Percentiles rank a stretch among this genome's conserved stretches.
Evolutionary conservation across 768 basidiomycete genomes (phyloP).

Genomic region (Amanita pallidorosea): DNA sequence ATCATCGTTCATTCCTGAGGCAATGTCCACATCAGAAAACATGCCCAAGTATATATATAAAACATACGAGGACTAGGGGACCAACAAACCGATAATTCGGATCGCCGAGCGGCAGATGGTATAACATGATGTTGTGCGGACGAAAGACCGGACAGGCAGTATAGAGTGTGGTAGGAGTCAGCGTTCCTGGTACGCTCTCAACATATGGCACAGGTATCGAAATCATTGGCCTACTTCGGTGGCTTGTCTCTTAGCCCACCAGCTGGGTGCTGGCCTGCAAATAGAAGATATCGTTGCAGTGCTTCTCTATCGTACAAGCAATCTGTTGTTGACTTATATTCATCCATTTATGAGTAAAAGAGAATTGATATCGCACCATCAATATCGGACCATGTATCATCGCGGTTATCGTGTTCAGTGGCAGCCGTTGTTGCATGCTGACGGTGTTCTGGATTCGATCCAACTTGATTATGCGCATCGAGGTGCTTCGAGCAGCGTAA

Average conservation of each 20-base stretch:
- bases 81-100: constrained; percentile 16
- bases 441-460: constrained; percentile 13
- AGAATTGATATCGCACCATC: constrained; percentile 38
- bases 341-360: not conserved
- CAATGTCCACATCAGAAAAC: not conserved
- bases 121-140: constrained; percentile 73
- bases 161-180: constrained; percentile 94
- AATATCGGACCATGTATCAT: constrained; percentile 53
- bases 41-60: not conserved
- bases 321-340: constrained; percentile 15
- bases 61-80: not conserved
- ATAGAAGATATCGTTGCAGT: constrained; percentile 79
- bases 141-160: constrained; percentile 86
- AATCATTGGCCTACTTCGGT: constrained; percentile 51
- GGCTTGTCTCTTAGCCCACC: constrained; percentile 95
- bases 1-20: constrained; percentile 1
- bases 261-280: constrained; percentile 74
- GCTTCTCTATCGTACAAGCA: constrained; percentile 53
- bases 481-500: constrained; percentile 65
- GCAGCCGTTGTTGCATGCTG: not conserved
- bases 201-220: not conserved
- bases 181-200: constrained; percentile 37
- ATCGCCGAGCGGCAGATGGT: constrained; percentile 27
- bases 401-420: not conserved
- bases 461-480: constrained; percentile 26